These are phyloP conservation scores for Dothidotthia symphoricarpi DNA, from an alignment of 2,329 filamentous ascomycete species.

Conservation along the genomic window DNA sequence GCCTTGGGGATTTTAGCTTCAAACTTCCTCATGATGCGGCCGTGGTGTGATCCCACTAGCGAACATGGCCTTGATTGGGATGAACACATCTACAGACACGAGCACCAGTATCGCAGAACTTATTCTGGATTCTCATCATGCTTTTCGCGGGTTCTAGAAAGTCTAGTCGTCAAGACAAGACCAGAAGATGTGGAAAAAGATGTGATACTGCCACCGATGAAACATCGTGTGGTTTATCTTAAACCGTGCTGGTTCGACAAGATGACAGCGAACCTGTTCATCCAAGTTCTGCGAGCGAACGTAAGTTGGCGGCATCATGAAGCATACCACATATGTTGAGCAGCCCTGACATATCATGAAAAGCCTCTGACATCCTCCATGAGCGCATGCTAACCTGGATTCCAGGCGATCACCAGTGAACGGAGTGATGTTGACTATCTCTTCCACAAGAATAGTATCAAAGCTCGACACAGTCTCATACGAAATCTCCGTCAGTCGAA, in stretches of 20 bases:
- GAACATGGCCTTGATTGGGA: conserved; percentile 69
- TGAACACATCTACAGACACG: conserved; percentile 62
- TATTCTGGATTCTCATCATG: conserved; percentile 57
- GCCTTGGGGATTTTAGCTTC: conserved; percentile 63
- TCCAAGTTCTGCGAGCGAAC: conserved; percentile 81
- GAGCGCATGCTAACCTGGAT: too few relatives aligned
- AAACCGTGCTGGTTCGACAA: conserved; percentile 84
- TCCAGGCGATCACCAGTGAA: conserved; percentile 71
- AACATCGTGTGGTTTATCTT: conserved; percentile 69
- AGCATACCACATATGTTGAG: too few relatives aligned
- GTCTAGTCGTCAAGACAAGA: conserved; percentile 77
- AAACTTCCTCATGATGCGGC: conserved; percentile 71
- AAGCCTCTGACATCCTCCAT: too few relatives aligned
- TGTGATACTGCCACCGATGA: conserved; percentile 66
- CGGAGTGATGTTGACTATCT: conserved; percentile 82
- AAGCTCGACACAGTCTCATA: conserved; percentile 66
- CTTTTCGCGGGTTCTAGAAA: conserved; percentile 68
- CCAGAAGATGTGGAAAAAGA: conserved; percentile 66
- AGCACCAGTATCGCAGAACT: conserved; percentile 52
- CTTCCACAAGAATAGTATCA: conserved; percentile 73
- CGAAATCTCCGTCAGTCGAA: conserved; percentile 78
- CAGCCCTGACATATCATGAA: too few relatives aligned
- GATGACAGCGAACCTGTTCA: conserved; percentile 78
- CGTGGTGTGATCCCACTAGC: conserved; percentile 68
- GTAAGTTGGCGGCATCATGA: conserved; percentile 28